These are phyloP conservation scores for Pyrenopolyporus hunteri DNA, from an alignment of 495 filamentous ascomycete genomes.

Conservation along the genomic window DNA sequence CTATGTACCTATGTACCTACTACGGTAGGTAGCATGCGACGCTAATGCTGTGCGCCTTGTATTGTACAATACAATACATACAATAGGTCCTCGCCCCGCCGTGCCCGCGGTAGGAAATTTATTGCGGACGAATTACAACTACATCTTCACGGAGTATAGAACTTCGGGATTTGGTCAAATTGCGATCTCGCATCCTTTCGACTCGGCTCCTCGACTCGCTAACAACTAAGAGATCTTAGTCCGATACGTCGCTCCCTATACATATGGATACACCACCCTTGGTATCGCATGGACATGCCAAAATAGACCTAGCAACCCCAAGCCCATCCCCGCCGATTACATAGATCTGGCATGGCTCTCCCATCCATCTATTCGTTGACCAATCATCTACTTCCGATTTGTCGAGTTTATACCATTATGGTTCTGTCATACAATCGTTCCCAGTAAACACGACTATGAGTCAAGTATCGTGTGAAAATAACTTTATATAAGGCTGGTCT, in stretches of 20 bases:
- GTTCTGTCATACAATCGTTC: neutral
- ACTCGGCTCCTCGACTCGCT: neutral
- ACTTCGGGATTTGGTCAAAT: neutral
- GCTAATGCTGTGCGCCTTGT: too few relatives aligned
- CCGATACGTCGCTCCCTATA: neutral
- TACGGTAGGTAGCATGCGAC: too few relatives aligned
- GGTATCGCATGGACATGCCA: slow-evolving; percentile 32
- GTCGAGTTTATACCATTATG: neutral
- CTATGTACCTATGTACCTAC: too few relatives aligned
- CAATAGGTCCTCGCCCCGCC: too few relatives aligned
- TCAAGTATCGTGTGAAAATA: too few relatives aligned
- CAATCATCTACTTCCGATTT: slow-evolving; percentile 29
- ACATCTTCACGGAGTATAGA: too few relatives aligned
- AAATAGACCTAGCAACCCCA: slow-evolving; percentile 8
- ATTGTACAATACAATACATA: too few relatives aligned
- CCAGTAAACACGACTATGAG: neutral
- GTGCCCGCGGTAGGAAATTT: too few relatives aligned
- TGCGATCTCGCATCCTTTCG: neutral
- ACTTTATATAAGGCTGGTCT: too few relatives aligned
- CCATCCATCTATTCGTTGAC: neutral
- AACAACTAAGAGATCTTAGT: neutral
- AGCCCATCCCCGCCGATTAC: slow-evolving; percentile 21
- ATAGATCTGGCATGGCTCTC: neutral
- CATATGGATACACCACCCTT: neutral
- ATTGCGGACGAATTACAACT: too few relatives aligned